phyloP scores from a whole-genome alignment of 2,329 filamentous ascomycete species.

The Sporothrix luriei region DNA sequence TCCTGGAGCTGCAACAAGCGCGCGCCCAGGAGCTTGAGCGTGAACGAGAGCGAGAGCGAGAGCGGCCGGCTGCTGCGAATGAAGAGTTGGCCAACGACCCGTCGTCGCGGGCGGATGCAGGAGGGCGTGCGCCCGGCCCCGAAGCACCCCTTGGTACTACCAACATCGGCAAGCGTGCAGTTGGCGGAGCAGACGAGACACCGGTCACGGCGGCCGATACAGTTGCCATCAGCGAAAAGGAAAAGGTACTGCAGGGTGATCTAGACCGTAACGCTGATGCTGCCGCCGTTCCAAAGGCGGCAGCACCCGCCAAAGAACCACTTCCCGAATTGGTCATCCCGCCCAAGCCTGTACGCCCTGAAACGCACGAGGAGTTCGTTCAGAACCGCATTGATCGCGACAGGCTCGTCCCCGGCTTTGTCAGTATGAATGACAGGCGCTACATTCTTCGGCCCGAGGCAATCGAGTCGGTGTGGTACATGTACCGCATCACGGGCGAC shows the following conservation, averaged over 20 bases:
- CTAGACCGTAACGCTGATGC: slow-evolving; percentile 37
- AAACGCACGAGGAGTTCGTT: slow-evolving; percentile 60
- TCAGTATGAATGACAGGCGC: slow-evolving; percentile 48
- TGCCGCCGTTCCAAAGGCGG: neutral
- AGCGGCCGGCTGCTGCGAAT: neutral
- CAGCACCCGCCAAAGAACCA: neutral
- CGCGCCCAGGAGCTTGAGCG: slow-evolving; percentile 22
- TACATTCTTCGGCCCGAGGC: slow-evolving; percentile 77
- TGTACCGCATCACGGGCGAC: slow-evolving; percentile 87
- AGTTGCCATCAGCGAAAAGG: slow-evolving; percentile 36
- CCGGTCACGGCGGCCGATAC: slow-evolving; percentile 23
- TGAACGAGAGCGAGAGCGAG: neutral
- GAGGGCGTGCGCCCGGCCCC: neutral
- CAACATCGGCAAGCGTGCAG: slow-evolving; percentile 17
- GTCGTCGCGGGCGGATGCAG: neutral
- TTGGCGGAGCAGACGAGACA: neutral
- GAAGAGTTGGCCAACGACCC: neutral
- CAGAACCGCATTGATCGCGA: slow-evolving; percentile 49
- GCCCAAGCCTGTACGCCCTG: slow-evolving; percentile 47
- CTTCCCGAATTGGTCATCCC: slow-evolving; percentile 38
- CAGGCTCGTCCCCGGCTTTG: slow-evolving; percentile 56
- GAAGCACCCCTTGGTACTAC: neutral
- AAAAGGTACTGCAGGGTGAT: slow-evolving; percentile 38
- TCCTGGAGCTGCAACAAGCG: slow-evolving; percentile 37
- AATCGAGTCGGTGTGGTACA: slow-evolving; percentile 85